A percentile compares a stretch with the other conserved stretches of the same genome.
Evolutionary conservation across 306 rosid genomes (phyloP).

Genomic region (Dryas drummondii): DNA sequence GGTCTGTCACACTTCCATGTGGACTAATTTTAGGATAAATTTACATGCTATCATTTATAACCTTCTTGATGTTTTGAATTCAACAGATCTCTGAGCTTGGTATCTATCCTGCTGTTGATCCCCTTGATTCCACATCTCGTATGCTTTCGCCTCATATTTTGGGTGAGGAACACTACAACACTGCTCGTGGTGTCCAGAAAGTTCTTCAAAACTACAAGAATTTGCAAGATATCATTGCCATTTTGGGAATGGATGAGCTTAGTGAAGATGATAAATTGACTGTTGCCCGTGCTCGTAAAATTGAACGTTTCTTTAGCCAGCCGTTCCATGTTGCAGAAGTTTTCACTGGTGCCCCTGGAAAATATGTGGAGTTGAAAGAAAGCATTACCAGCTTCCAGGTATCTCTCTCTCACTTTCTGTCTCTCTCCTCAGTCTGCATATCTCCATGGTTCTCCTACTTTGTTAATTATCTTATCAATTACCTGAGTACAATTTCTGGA

Average conservation of each 20-base stretch:
- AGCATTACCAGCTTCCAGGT: slow-evolving; percentile 88
- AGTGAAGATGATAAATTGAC: slow-evolving; percentile 98
- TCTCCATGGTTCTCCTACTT: background rate
- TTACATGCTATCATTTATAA: background rate
- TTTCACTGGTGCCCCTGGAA: slow-evolving; percentile 98
- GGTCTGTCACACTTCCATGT: slow-evolving; percentile 39
- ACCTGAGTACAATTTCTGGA: background rate
- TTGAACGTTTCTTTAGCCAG: slow-evolving; percentile 79
- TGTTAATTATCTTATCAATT: background rate
- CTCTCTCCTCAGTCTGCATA: background rate
- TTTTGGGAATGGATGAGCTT: slow-evolving; percentile 99
- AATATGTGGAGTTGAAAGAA: slow-evolving; percentile 94
- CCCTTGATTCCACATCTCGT: slow-evolving; percentile 95
- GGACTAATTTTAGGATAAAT: background rate
- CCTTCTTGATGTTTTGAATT: slow-evolving; percentile 15
- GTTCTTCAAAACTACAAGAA: slow-evolving; percentile 97
- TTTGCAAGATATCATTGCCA: slow-evolving; percentile 98
- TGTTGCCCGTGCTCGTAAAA: slow-evolving; percentile 98
- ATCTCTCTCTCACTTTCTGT: background rate
- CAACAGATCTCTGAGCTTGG: slow-evolving; percentile 94
- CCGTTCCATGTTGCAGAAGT: slow-evolving; percentile 99
- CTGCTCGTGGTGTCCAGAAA: slow-evolving; percentile 98
- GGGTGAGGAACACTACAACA: slow-evolving; percentile 87
- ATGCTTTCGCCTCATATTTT: slow-evolving; percentile 98
- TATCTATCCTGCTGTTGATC: slow-evolving; percentile 96